Evolutionary conservation across 2,329 filamentous ascomycete species (phyloP).

Genomic region (Hirsutella rhossiliensis): DNA sequence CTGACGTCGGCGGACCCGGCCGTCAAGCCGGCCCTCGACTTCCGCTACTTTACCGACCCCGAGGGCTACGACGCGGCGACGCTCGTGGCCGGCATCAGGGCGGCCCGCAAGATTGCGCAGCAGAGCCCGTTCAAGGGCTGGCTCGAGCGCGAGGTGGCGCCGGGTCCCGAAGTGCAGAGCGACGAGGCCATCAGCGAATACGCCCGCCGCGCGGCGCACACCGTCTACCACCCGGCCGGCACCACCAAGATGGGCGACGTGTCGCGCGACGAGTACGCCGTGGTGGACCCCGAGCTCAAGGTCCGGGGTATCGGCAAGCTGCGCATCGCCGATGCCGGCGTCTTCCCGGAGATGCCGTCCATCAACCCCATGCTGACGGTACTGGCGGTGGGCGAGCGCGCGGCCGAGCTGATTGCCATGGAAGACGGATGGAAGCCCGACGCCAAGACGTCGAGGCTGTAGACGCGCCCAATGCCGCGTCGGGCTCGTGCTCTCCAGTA

Average conservation of each 20-base stretch:
- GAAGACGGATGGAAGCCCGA: slow-evolving; percentile 42
- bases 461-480: slow-evolving; percentile 2
- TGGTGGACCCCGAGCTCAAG: slow-evolving; percentile 66
- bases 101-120: slow-evolving; percentile 64
- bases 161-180: slow-evolving; percentile 58
- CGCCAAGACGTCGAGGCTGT: slow-evolving; percentile 18
- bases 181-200: slow-evolving; percentile 78
- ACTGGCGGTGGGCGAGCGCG: slow-evolving; percentile 69
- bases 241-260: slow-evolving; percentile 85
- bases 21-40: slow-evolving; percentile 75
- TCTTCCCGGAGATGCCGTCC: slow-evolving; percentile 78
- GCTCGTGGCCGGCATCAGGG: slow-evolving; percentile 64
- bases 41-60: slow-evolving; percentile 80
- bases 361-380: slow-evolving; percentile 92
- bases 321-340: slow-evolving; percentile 73
- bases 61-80: slow-evolving; percentile 78
- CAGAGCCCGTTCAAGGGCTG: slow-evolving; percentile 69
- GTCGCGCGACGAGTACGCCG: slow-evolving; percentile 54
- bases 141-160: slow-evolving; percentile 73
- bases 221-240: slow-evolving; percentile 80
- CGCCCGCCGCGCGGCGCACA: slow-evolving; percentile 69
- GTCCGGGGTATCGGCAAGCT: slow-evolving; percentile 61
- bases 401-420: slow-evolving; percentile 67
- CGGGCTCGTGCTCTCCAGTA: neutral
- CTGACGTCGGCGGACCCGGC: slow-evolving; percentile 62